Evolutionary conservation across 148 eudicot genomes (phyloP), one percentile per base, ranked within the genome.

Genomic region (Rhododendron molle): DNA sequence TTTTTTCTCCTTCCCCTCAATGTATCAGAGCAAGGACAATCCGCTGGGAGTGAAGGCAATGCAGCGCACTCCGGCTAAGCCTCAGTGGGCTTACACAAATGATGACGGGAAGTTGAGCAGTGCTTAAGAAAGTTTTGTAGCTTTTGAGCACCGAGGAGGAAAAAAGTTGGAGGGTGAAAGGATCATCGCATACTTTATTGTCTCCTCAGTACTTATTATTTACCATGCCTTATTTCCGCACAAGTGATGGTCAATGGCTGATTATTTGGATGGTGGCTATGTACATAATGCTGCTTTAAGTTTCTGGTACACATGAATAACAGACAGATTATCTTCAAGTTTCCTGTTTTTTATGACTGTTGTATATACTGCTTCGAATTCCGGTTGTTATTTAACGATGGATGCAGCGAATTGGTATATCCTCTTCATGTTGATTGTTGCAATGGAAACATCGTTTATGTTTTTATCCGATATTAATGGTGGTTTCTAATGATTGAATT

Each of bases 11-110:
- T 18, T 20, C 36, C 6, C 15, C 49, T 58, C 30, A 9, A 83
- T 67, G 84, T 12, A 26, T n/a, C 77, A 83, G 84, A 83, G 84
- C 84, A 67, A 83, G 84, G 84, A 44, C 84, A 83, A 83, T 49
- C 84, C 84, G 10, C 26, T 83, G 56, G 76, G 36, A 20, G 77
- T 83, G 54, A 83, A 65, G 43, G 84, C 84, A 44, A 83, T 16
- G 56, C 69, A 14, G 76, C 84, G 76, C 84, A 83, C 67, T 44
- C 56, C 4, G 40, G 84, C 84, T 26, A 83, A 44, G 56, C 76
- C 84, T 83, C 60, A 7, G 11, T 30, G 77, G 85, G 85, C 85
- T 23, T 83, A 13, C 1, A 50, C 3, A 23, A 83, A 47, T 30
- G 30, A 26, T 3, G 85, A 50, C 20, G 49, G 72, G 85, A 62